Conservation (phyloP, 1,284 basidiomycete genomes). For the Golubevia sp. region DNA sequence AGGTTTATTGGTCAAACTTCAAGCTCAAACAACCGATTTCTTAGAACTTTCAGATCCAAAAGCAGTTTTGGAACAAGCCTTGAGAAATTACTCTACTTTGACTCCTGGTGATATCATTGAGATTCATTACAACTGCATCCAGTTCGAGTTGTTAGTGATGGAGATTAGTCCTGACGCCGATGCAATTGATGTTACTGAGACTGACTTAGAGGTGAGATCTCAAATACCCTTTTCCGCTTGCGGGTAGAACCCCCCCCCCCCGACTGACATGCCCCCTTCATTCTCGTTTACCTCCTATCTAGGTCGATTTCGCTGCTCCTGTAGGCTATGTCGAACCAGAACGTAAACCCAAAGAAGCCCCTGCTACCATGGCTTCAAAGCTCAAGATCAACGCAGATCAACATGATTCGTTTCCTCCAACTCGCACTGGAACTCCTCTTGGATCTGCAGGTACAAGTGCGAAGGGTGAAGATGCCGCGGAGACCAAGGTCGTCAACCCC, state of each 20-base stretch:
- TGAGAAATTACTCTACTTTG: slow-evolving; percentile 82
- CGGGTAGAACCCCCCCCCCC: neutral
- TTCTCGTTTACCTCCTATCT: neutral
- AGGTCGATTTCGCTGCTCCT: slow-evolving; percentile 69
- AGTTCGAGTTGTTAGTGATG: slow-evolving; percentile 95
- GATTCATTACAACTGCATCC: slow-evolving; percentile 70
- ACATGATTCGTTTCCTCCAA: slow-evolving; percentile 52
- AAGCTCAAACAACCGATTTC: slow-evolving; percentile 94
- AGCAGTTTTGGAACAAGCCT: slow-evolving; percentile 92
- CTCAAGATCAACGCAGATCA: slow-evolving; percentile 78
- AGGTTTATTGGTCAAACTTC: slow-evolving; percentile 94
- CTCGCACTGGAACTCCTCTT: slow-evolving; percentile 55
- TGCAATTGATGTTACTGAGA: slow-evolving; percentile 88
- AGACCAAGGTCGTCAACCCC: slow-evolving; percentile 19
- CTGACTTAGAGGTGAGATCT: slow-evolving; percentile 80
- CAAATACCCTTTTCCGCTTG: slow-evolving; percentile 71
- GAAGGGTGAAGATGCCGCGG: slow-evolving; percentile 6
- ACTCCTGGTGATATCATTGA: slow-evolving; percentile 64
- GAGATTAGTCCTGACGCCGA: slow-evolving; percentile 77
- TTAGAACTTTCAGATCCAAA: slow-evolving; percentile 87
- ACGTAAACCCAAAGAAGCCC: slow-evolving; percentile 74
- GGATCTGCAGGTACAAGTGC: slow-evolving; percentile 24
- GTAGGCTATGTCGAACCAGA: slow-evolving; percentile 83
- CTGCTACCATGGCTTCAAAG: slow-evolving; percentile 93
- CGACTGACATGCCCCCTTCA: neutral